Base-by-base conservation (phyloP, 1,284 basidiomycete genomes). In the Cutaneotrichosporon dermatis region DNA sequence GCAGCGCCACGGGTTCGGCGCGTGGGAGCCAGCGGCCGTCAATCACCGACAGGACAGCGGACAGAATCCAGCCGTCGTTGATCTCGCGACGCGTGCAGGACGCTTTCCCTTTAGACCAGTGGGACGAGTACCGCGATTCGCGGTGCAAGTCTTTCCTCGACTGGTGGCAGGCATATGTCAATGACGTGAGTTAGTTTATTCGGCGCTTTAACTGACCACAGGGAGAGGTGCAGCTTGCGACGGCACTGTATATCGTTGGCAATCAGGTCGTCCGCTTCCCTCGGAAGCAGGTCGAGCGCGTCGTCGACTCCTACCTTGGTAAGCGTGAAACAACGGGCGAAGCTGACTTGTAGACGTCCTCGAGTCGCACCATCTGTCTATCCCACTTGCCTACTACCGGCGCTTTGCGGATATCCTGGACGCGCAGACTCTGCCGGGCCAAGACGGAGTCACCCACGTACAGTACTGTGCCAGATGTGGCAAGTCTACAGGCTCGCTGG, bases 201-300 rank as follows among this genome's bases (percentile, higher is more conserved):
- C 11, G 10, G 5, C n/a, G 25, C 16, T 35, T 13, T 13, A 55
- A 37, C 58, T 60, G 33, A 58, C 42, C 39, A 10, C 36, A 76
- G 71, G 75, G 75, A 4, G 74, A 76, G 25, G 64, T 72, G 45
- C 75, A 76, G 55, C 55, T 76, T 4, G 72, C 73, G 3, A 66
- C 73, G 1, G 61, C 66, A 1, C 33, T 72, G 10, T 62, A 63
- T n/a, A 57, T 75, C 8, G 62, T 76, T 5, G 73, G 66, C 1
- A 54, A 57, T 8, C n/a, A 46, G 4, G 56, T 70, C 1, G 61
- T 72, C 10, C 16, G 58, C 1, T 76, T 76, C 51, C 70, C 74
- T 3, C 13, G 35, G 6, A 54, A 60, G 25, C 70, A 71, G 48
- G 54, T 62, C 7, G 73, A 76, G 57, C 62, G 72, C 2, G 61